Evolutionary conservation across 257 asterid species (phyloP).

Genomic region (Nicotiana knightiana): DNA sequence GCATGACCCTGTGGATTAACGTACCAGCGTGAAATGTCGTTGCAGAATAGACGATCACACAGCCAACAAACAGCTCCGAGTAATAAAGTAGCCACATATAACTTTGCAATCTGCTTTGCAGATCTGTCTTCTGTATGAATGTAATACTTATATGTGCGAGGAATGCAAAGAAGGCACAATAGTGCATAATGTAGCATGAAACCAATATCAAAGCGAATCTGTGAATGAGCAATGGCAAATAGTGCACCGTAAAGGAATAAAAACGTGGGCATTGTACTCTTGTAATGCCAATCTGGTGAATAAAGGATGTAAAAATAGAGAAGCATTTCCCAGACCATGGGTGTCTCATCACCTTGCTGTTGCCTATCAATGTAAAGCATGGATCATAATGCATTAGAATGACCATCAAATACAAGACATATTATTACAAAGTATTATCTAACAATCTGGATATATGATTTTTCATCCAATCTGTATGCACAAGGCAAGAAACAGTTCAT

Average conservation of each 20-base stretch:
- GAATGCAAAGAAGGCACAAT: slow-evolving; percentile 90
- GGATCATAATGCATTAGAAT: neutral
- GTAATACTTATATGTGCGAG: slow-evolving; percentile 86
- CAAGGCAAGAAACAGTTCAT: neutral
- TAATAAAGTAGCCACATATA: slow-evolving; percentile 50
- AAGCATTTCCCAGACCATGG: slow-evolving; percentile 99
- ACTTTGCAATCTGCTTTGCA: slow-evolving; percentile 76
- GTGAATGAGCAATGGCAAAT: slow-evolving; percentile 76
- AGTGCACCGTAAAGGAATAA: slow-evolving; percentile 74
- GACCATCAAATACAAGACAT: neutral
- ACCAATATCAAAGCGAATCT: slow-evolving; percentile 51
- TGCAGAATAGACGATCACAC: slow-evolving; percentile 64
- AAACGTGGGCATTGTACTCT: slow-evolving; percentile 91
- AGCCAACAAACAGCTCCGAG: slow-evolving; percentile 61
- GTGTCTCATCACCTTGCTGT: slow-evolving; percentile 96
- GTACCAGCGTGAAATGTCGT: slow-evolving; percentile 42
- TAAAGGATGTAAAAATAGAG: slow-evolving; percentile 86
- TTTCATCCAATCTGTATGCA: neutral
- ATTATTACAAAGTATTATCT: neutral
- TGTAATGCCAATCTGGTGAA: slow-evolving; percentile 97
- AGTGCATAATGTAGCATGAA: slow-evolving; percentile 77
- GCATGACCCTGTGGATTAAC: slow-evolving; percentile 94
- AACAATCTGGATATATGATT: neutral
- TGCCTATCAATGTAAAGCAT: slow-evolving; percentile 42
- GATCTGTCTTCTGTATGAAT: slow-evolving; percentile 66